phyloP scores from a whole-genome alignment of 768 basidiomycete genomes.

The Pholiota molesta region DNA sequence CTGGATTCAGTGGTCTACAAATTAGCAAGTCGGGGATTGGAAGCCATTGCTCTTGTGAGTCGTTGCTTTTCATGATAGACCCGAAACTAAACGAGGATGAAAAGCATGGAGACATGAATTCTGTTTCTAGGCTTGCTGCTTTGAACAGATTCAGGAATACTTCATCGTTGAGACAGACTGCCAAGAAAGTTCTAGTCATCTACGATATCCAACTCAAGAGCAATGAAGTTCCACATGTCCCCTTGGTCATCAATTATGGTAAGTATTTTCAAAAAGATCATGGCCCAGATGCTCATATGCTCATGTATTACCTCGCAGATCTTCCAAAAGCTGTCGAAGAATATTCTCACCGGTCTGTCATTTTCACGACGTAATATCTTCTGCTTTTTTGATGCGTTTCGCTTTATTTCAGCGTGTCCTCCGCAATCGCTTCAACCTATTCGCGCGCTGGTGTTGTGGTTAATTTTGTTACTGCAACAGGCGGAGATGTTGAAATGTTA shows the following conservation, averaged over 20 bases:
- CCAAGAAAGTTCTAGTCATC: constrained; percentile 82
- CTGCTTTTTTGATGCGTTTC: constrained; percentile 8
- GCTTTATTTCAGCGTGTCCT: constrained; percentile 62
- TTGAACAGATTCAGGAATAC: constrained; percentile 79
- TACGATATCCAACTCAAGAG: constrained; percentile 94
- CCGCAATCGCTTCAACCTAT: constrained; percentile 85
- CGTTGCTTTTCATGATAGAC: constrained; percentile 7
- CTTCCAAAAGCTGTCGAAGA: constrained; percentile 95
- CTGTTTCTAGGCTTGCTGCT: constrained; percentile 77
- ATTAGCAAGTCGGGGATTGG: constrained; percentile 80
- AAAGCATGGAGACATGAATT: constrained; percentile 93
- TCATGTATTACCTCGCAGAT: constrained; percentile 47
- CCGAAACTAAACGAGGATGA: constrained; percentile 9
- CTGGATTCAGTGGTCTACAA: constrained; percentile 92
- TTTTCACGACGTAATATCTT: not conserved
- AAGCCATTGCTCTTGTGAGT: constrained; percentile 86
- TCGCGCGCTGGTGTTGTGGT: constrained; percentile 90
- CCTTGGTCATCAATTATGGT: constrained; percentile 96
- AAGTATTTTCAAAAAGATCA: not conserved
- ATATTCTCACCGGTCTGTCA: constrained; percentile 85
- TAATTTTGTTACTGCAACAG: constrained; percentile 97
- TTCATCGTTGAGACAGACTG: constrained; percentile 59
- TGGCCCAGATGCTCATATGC: not conserved
- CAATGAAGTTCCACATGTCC: constrained; percentile 87
- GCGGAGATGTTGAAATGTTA: constrained; percentile 98